Percentiles rank a stretch among this genome's conserved stretches.
Conservation (phyloP, 73 alveolate genomes). For the Paramecium caudatum region DNA sequence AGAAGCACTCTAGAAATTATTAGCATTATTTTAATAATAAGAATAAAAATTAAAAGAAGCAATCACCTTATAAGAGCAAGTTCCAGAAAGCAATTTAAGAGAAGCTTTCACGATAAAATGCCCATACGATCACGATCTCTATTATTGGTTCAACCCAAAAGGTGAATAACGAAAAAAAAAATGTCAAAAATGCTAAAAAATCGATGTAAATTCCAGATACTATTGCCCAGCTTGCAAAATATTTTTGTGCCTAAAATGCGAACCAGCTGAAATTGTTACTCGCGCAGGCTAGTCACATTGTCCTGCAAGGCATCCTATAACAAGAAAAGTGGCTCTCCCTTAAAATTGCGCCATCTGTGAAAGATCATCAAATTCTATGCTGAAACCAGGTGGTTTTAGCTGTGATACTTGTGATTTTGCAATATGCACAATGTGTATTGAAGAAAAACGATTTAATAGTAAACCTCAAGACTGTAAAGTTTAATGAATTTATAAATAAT, state of each 20-base stretch:
- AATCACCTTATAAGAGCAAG: not conserved
- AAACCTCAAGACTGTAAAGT: not conserved
- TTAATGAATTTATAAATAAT: not conserved
- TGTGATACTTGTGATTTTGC: slow-evolving; percentile 24
- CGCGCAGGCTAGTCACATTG: not conserved
- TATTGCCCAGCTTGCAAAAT: not conserved
- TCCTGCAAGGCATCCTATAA: slow-evolving; percentile 33
- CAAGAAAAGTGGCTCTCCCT: not conserved
- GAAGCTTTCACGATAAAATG: not conserved
- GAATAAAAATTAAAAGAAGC: not conserved
- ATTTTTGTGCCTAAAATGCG: not conserved
- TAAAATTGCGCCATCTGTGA: not conserved
- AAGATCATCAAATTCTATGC: not conserved
- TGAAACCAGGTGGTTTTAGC: not conserved
- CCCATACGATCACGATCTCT: not conserved
- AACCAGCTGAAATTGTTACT: not conserved
- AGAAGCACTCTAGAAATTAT: not conserved
- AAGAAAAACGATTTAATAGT: not conserved
- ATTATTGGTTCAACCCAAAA: slow-evolving; percentile 4
- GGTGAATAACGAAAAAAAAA: not conserved
- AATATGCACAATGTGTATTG: not conserved
- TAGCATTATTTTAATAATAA: not conserved
- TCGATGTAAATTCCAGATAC: not conserved
- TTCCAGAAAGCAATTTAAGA: not conserved
- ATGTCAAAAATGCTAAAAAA: not conserved